Evolutionary conservation across 345 rosid species (phyloP), one percentile per base, ranked within the genome.

Genomic region (Mallotus nudiflorus): DNA sequence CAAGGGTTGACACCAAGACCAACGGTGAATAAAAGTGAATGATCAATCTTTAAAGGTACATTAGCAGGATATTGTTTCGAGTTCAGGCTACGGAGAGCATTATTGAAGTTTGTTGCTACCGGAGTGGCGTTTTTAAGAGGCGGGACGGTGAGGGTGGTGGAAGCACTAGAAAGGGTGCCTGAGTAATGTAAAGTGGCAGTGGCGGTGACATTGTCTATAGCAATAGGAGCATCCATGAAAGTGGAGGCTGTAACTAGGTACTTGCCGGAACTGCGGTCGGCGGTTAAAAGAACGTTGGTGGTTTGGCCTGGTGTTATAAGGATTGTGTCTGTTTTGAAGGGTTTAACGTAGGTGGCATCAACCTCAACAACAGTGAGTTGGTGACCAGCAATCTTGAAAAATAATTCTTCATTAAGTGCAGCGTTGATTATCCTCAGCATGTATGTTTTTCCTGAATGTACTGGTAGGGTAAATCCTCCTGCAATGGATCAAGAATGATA

Each of bases 371-470:
- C 92, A 4, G 92, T 93, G 71, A 93, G 84, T 50, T 76, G 75
- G 78, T 93, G 98, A 1, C 97, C 97, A 0, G 97, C 98, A 59
- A 93, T 82, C 73, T 93, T 91, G 83, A 93, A 91, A 83, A 93
- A 93, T 39, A 93, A 91, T 71, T 93, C 98, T 82, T 89, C 98
- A 79, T 91, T 93, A 77, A 93, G 96, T 72, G 97, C 98, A 76
- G 98, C 97, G 11, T 89, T 91, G 89, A 93, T 40, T n/a, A 93
- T 62, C 13, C 96, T 85, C 9, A 91, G 81, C 80, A 93, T 48
- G 80, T 91, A 93, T 22, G 92, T 93, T 73, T 88, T 88, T 0
- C 92, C 91, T 27, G 55, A 83, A 51, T 76, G 69, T 1, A 91
- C 98, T 0, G 91, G 79, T 62, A 93, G 66, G 29, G 64, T 86